Evolutionary conservation across 2,329 filamentous ascomycete species (phyloP).

Genomic region (Fusarium sp.): DNA sequence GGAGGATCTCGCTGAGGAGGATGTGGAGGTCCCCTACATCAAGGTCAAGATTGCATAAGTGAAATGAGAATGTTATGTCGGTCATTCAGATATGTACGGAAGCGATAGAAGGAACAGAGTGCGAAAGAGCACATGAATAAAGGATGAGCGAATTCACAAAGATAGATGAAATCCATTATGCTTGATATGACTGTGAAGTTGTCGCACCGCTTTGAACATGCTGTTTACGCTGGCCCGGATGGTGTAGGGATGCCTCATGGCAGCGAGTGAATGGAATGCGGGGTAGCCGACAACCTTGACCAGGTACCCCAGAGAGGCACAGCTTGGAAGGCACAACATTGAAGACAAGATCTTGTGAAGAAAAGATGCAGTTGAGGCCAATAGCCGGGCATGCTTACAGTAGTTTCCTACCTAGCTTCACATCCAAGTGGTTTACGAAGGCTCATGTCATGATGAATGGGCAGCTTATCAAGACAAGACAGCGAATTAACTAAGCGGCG

Average conservation of each 20-base stretch:
- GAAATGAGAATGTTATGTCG: not conserved
- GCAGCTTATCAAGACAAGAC: constrained; percentile 36
- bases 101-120: constrained; percentile 23
- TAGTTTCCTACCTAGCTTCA: not conserved
- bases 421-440: constrained; percentile 19
- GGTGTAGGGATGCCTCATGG: not conserved
- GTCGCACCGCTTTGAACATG: not conserved
- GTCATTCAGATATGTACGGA: constrained; percentile 24
- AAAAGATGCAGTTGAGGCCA: not conserved
- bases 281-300: not conserved
- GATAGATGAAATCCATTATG: constrained; percentile 34
- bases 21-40: constrained; percentile 97
- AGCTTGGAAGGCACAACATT: not conserved
- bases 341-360: not conserved
- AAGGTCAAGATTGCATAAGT: constrained; percentile 77
- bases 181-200: not conserved
- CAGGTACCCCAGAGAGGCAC: not conserved
- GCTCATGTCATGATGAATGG: constrained; percentile 25
- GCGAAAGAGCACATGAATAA: constrained; percentile 29
- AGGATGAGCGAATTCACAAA: constrained; percentile 28
- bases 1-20: constrained; percentile 88
- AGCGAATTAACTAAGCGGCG: constrained; percentile 32
- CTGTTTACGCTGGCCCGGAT: not conserved
- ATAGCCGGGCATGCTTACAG: not conserved
- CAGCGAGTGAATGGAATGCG: not conserved